Conservation (phyloP, 257 asterid species). For the Galeopsis tetrahit region DNA sequence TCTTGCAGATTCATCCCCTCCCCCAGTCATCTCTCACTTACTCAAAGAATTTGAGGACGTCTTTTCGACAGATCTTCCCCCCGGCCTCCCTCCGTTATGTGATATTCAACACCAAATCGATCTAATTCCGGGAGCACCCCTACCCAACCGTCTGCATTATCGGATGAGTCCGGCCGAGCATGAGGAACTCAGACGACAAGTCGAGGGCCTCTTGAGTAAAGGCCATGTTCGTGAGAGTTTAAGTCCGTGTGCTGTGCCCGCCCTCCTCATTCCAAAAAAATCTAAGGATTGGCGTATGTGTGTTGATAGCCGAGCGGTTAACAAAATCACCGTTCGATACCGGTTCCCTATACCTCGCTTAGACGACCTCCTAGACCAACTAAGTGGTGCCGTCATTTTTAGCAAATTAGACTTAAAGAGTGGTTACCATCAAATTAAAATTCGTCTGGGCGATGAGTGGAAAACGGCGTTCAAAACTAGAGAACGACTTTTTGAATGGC, state of each 20-base stretch:
- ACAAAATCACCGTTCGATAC: not conserved
- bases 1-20: no score
- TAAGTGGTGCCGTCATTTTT: not conserved
- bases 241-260: not conserved
- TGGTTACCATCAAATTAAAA: not conserved
- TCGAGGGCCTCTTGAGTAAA: no score
- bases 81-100: not conserved
- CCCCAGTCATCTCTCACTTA: no score
- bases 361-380: not conserved
- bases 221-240: not conserved
- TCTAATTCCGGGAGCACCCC: not conserved
- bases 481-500: not conserved
- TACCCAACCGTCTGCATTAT: not conserved
- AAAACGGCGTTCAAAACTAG: not conserved
- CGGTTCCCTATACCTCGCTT: not conserved
- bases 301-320: not conserved
- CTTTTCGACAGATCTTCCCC: not conserved
- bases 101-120: not conserved
- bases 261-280: not conserved
- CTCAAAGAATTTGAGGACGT: no score
- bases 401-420: not conserved
- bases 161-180: no score
- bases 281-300: not conserved
- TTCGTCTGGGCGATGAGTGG: not conserved
- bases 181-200: no score